Evolutionary conservation across 768 basidiomycete species (phyloP), one percentile per base, ranked within the genome.

Genomic region (Russula brevipes): DNA sequence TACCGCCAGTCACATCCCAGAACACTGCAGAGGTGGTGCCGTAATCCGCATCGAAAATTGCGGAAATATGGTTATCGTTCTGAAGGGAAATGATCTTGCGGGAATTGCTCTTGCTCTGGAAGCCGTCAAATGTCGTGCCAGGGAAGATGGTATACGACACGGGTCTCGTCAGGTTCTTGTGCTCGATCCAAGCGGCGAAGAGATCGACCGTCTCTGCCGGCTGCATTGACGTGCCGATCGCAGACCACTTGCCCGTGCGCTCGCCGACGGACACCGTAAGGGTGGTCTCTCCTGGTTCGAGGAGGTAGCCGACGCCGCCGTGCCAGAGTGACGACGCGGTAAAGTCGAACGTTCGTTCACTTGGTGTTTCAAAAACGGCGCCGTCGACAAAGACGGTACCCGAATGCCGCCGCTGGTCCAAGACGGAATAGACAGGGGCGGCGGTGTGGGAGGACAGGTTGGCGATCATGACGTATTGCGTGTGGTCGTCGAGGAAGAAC

Each of bases 401-500:
- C 31, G 66, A 71, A 52, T 76, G 78, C 4, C 76, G 80, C 61
- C 80, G 80, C 70, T 89, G 86, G 70, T 90, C 88, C 30, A 90
- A 80, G 52, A 89, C 85, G 31, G 84, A 82, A 71, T 81, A 79
- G 14, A 88, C 78, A 2, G 83, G 76, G 2, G 80, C 78, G 54
- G 69, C 72, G n/a, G 73, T 70, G 24, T 54, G 74, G 0, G 82
- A 81, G 24, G 76, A 69, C 49, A 88, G 72, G 64, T 75, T 76
- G 54, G 83, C 77, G 31, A 88, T 69, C 79, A 84, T 83, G 65
- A 88, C 82, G 66, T 83, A 79, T 67, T 87, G 85, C 10, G 84
- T 75, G 63, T 85, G 84, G 67, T 83, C 73, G 14, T 81, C 78
- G 39, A 89, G 75, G 80, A 87, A 89, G 75, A 89, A 88, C 84